Conservation (phyloP, 768 basidiomycete species). For the Agaricus blazei region DNA sequence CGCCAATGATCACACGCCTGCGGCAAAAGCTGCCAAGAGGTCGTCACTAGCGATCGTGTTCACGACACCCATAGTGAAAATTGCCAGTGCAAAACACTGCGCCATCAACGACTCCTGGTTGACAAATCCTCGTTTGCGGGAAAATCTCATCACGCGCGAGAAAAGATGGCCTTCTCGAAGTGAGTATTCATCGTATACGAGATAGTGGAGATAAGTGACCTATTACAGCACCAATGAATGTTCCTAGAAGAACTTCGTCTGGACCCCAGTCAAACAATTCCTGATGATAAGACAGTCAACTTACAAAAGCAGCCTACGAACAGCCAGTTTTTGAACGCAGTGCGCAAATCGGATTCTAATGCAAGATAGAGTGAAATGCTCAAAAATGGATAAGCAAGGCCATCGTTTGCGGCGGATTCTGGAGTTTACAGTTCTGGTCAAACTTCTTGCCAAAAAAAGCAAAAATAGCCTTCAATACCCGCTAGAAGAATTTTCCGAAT, state of each 20-base stretch:
- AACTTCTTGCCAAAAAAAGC: neutral
- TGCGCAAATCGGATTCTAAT: constrained; percentile 53
- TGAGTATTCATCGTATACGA: neutral
- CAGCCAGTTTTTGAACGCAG: constrained; percentile 81
- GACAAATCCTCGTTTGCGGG: constrained; percentile 23
- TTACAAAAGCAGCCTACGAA: constrained; percentile 47
- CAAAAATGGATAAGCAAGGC: constrained; percentile 91
- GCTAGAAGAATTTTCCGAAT: constrained; percentile 79
- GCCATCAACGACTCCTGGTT: constrained; percentile 70
- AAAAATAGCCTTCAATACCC: neutral
- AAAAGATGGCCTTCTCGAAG: constrained; percentile 44
- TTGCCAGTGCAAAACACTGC: constrained; percentile 65
- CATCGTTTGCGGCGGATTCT: constrained; percentile 95
- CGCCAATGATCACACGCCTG: constrained; percentile 32
- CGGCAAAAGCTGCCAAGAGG: constrained; percentile 80
- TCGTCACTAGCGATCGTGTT: constrained; percentile 78
- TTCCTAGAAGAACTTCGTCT: constrained; percentile 83
- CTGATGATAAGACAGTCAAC: neutral
- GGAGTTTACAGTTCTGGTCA: neutral
- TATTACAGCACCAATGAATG: constrained; percentile 55
- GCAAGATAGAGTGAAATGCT: constrained; percentile 83
- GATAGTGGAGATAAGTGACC: constrained; percentile 22
- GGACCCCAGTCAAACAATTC: neutral
- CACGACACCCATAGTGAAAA: constrained; percentile 69
- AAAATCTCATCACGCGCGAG: constrained; percentile 62